Conservation (phyloP, 257 asterid species). For the Nicotiana noctiflora region DNA sequence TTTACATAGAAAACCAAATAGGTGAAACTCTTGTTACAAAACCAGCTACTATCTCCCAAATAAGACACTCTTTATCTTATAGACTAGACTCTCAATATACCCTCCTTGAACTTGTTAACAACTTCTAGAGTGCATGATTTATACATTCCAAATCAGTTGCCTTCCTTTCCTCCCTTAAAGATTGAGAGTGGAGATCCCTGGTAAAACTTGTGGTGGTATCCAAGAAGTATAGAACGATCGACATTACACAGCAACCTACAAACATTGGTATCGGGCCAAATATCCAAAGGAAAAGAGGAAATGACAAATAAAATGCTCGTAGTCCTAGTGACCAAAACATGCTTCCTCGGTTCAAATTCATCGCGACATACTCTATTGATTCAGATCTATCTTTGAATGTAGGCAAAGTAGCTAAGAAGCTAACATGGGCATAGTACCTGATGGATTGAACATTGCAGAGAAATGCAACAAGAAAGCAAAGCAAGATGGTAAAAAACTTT, state of each 20-base stretch:
- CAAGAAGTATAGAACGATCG: slow-evolving; percentile 54
- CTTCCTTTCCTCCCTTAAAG: slow-evolving; percentile 20
- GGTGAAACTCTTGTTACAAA: neutral
- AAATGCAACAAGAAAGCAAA: slow-evolving; percentile 78
- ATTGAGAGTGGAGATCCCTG: slow-evolving; percentile 39
- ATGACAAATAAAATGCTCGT: slow-evolving; percentile 71
- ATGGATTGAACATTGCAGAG: slow-evolving; percentile 68
- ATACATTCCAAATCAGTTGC: slow-evolving; percentile 34
- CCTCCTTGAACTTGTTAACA: neutral
- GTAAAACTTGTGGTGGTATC: slow-evolving; percentile 63
- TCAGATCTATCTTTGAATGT: slow-evolving; percentile 36
- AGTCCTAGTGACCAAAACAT: slow-evolving; percentile 79
- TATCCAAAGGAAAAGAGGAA: slow-evolving; percentile 73
- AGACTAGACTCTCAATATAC: neutral
- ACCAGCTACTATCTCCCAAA: neutral
- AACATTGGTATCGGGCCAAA: slow-evolving; percentile 81
- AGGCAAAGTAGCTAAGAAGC: slow-evolving; percentile 70
- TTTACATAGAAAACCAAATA: neutral
- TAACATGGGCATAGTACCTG: slow-evolving; percentile 74
- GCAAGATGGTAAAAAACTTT: slow-evolving; percentile 57
- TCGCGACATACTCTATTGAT: slow-evolving; percentile 55
- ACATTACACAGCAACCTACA: slow-evolving; percentile 48
- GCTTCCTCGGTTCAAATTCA: slow-evolving; percentile 59
- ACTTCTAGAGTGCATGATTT: slow-evolving; percentile 13
- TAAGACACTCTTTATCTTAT: neutral